Conservation (phyloP, 2,329 filamentous ascomycete species). For the Colletotrichum musae region DNA sequence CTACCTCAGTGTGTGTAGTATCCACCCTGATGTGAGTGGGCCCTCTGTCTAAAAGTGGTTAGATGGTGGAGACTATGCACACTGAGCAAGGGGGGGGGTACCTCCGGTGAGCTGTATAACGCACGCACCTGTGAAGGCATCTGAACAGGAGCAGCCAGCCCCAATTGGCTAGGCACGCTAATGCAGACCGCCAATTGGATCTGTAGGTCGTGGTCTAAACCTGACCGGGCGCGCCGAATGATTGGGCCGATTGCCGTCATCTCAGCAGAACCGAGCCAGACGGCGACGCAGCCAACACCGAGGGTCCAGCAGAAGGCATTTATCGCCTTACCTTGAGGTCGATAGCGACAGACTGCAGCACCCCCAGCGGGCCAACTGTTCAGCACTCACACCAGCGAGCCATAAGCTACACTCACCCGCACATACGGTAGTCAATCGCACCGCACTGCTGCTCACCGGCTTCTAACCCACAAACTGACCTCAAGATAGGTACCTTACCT, state of each 20-base stretch:
- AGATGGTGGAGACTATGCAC: no score
- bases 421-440: conserved; percentile 14
- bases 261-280: conserved; percentile 21
- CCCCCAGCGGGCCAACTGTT: not conserved
- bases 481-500: no score
- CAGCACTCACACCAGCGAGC: conserved; percentile 1
- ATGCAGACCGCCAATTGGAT: conserved; percentile 32
- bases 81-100: no score
- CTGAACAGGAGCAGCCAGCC: not conserved
- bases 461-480: not conserved
- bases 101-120: no score
- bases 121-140: not conserved
- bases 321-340: no score
- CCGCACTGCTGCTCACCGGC: not conserved
- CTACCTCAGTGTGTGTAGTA: no score
- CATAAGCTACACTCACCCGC: not conserved
- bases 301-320: not conserved
- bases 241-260: conserved; percentile 34
- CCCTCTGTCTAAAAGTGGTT: no score
- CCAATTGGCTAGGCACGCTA: conserved; percentile 15
- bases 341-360: no score
- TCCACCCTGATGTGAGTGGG: no score
- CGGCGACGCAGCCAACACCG: conserved; percentile 3
- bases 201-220: conserved; percentile 20
- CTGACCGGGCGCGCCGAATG: conserved; percentile 24